A percentile compares a stretch with the other conserved stretches of the same genome.
These are phyloP conservation scores for Citrus australasica DNA, from an alignment of 345 rosid species.

Conservation along the genomic window DNA sequence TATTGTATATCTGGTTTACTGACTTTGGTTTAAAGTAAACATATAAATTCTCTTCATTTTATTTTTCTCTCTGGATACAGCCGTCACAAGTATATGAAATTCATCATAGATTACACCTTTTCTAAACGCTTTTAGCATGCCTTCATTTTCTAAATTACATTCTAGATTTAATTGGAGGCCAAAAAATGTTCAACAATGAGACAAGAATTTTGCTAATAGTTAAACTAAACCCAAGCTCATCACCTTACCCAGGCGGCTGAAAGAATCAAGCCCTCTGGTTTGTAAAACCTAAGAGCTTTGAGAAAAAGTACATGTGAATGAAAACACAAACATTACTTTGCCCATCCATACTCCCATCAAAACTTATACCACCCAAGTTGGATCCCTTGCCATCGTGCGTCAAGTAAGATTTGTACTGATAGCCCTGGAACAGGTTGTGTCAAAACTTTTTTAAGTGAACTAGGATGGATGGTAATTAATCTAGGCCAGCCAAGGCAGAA, in stretches of 20 bases:
- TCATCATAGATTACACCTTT: neutral
- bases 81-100: neutral
- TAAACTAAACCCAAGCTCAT: neutral
- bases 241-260: neutral
- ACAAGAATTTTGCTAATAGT: neutral
- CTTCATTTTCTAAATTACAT: neutral
- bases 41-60: neutral
- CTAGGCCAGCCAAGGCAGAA: neutral
- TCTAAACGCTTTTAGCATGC: neutral
- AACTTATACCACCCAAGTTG: neutral
- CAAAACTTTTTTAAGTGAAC: neutral
- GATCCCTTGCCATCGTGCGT: neutral
- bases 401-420: neutral
- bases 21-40: neutral
- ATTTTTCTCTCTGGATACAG: neutral
- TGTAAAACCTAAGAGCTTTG: neutral
- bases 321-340: neutral
- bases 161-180: neutral
- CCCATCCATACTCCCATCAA: neutral
- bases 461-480: neutral
- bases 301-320: neutral
- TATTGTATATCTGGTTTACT: constrained; percentile 20
- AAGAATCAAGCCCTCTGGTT: neutral
- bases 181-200: neutral
- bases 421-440: neutral